These are phyloP conservation scores for Cordyceps pruinosa DNA, from an alignment of 2,329 filamentous ascomycete species.

Conservation along the genomic window DNA sequence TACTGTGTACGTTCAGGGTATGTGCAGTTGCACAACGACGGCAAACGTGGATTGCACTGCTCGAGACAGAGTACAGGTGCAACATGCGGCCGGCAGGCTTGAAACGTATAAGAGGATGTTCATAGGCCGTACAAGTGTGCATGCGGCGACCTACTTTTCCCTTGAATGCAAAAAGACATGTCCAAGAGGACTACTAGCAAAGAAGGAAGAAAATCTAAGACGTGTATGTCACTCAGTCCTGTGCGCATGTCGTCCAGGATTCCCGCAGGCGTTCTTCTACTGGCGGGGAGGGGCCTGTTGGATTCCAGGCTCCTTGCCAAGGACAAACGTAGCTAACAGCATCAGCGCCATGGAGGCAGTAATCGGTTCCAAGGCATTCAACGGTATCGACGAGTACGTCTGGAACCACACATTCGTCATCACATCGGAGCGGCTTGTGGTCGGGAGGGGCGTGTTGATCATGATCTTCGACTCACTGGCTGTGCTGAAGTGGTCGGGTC, in stretches of 20 bases:
- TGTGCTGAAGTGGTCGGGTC: background rate
- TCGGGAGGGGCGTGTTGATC: slow-evolving; percentile 3
- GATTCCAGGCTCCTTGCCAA: too few species aligned
- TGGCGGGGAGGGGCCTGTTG: too few species aligned
- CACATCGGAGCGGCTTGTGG: background rate
- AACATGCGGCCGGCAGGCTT: background rate
- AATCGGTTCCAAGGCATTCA: background rate
- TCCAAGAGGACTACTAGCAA: too few species aligned
- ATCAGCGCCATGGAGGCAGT: background rate
- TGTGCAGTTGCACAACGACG: background rate
- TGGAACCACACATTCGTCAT: slow-evolving; percentile 6
- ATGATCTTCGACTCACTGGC: slow-evolving; percentile 1
- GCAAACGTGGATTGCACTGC: background rate
- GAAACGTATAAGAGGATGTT: background rate
- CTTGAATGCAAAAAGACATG: too few species aligned
- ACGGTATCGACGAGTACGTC: slow-evolving; percentile 4
- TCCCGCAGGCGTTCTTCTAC: too few species aligned
- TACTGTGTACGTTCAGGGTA: background rate
- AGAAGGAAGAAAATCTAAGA: too few species aligned
- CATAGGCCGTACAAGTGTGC: background rate
- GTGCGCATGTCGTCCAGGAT: too few species aligned
- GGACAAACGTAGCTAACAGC: background rate
- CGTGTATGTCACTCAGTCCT: too few species aligned
- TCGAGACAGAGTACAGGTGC: background rate
- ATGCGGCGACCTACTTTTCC: background rate